phyloP scores from a whole-genome alignment of 2,329 filamentous ascomycete genomes.

The Fusarium phyllophilum region DNA sequence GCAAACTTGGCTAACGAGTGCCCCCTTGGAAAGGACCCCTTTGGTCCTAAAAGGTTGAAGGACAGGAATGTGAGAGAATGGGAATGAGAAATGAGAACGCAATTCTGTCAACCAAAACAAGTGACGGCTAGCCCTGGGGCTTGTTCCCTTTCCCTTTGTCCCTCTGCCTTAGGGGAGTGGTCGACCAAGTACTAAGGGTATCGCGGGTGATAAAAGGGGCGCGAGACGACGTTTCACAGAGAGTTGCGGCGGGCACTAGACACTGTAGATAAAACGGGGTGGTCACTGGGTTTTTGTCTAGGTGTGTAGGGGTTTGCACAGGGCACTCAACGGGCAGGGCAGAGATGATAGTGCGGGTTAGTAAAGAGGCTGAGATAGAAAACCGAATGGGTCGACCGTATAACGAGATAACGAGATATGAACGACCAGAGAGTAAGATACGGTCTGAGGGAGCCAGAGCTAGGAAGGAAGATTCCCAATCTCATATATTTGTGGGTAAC shows the following conservation, averaged over 20 bases:
- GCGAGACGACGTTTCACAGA: constrained; percentile 44
- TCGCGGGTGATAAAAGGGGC: constrained; percentile 38
- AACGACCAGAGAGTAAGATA: constrained; percentile 12
- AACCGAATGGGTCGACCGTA: constrained; percentile 26
- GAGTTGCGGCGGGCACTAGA: constrained; percentile 39
- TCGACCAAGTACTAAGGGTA: constrained; percentile 1
- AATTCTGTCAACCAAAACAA: constrained; percentile 3
- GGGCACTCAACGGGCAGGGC: constrained; percentile 28
- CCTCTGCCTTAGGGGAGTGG: background rate
- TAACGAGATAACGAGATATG: constrained; percentile 17
- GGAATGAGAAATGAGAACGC: background rate
- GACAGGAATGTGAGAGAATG: constrained; percentile 15
- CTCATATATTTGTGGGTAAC: constrained; percentile 32
- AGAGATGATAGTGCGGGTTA: constrained; percentile 5
- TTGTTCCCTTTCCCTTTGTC: constrained; percentile 15
- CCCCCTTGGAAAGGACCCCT: background rate
- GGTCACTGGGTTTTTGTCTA: constrained; percentile 1
- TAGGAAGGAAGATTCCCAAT: constrained; percentile 27
- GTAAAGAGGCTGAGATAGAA: constrained; percentile 8
- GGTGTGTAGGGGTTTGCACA: constrained; percentile 21
- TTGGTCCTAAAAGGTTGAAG: constrained; percentile 14
- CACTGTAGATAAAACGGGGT: constrained; percentile 30
- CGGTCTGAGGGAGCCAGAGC: background rate
- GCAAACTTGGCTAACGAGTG: background rate
- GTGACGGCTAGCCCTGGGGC: background rate